These are phyloP conservation scores for Xylaria sp. DNA, from an alignment of 2,329 filamentous ascomycete genomes.

Conservation along the genomic window DNA sequence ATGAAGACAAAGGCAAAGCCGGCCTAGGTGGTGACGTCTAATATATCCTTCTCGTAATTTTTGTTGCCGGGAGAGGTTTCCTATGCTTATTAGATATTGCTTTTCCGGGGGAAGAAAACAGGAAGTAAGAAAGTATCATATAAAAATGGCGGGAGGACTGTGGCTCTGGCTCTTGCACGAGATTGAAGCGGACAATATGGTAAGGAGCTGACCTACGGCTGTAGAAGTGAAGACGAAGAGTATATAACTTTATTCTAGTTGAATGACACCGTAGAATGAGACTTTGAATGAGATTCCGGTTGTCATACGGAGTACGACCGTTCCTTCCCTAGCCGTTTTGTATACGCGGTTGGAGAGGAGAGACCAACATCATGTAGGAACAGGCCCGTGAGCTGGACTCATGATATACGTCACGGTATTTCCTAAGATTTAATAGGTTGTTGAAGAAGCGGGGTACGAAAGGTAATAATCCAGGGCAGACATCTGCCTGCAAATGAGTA, in stretches of 20 bases:
- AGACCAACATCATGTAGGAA: constrained; percentile 13
- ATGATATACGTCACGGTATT: constrained; percentile 4
- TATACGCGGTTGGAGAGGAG: neutral
- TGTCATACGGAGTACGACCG: neutral
- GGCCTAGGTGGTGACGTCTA: neutral
- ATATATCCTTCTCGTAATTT: neutral
- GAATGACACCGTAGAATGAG: no score
- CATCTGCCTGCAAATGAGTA: constrained; percentile 7
- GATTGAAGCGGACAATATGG: neutral
- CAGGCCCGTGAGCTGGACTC: neutral
- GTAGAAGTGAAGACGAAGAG: neutral
- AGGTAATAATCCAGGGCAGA: neutral
- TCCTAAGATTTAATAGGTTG: neutral
- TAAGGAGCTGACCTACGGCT: neutral
- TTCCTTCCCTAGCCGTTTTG: constrained; percentile 1
- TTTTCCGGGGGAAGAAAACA: neutral
- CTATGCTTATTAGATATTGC: neutral
- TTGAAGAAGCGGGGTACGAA: constrained; percentile 24
- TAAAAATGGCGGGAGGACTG: neutral
- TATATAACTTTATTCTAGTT: neutral
- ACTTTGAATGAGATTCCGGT: neutral
- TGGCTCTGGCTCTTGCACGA: neutral
- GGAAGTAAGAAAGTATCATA: neutral
- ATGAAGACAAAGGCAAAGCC: neutral
- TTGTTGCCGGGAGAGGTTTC: neutral